Conservation (phyloP, 2,329 filamentous ascomycete genomes). For the Calonectria crousiana region DNA sequence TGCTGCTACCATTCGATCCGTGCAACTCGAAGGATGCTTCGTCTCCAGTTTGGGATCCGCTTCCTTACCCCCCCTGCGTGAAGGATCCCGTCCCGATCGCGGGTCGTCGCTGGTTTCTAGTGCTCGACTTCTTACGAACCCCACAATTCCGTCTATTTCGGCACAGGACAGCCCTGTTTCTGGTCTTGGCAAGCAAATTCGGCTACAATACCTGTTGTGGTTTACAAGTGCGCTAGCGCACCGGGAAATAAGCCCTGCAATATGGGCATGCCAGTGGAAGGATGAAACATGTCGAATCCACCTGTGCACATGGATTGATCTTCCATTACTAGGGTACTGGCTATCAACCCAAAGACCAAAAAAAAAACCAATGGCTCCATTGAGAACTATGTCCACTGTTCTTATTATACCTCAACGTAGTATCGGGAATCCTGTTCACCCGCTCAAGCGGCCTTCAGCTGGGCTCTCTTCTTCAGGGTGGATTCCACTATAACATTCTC, state of each 20-base stretch:
- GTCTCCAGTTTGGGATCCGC: background rate
- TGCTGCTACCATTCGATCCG: background rate
- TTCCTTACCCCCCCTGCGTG: background rate
- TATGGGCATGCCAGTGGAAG: background rate
- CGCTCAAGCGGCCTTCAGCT: slow-evolving; percentile 22
- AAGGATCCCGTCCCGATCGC: background rate
- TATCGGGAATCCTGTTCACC: background rate
- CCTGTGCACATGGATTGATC: background rate
- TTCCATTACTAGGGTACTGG: background rate
- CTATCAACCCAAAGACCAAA: background rate
- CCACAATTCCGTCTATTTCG: background rate
- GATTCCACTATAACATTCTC: slow-evolving; percentile 51
- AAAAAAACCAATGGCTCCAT: background rate
- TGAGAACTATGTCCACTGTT: background rate
- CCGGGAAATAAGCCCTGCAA: background rate
- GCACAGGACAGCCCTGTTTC: background rate
- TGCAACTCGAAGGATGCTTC: background rate
- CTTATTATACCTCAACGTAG: background rate
- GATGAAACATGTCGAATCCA: background rate
- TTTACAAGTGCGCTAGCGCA: background rate
- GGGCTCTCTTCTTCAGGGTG: slow-evolving; percentile 36
- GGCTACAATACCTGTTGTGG: background rate
- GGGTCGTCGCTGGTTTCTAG: background rate
- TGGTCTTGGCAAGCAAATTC: background rate
- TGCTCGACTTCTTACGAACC: background rate